Conservation (phyloP, 768 basidiomycete species). For the Rhodotorula kratochvilovae region DNA sequence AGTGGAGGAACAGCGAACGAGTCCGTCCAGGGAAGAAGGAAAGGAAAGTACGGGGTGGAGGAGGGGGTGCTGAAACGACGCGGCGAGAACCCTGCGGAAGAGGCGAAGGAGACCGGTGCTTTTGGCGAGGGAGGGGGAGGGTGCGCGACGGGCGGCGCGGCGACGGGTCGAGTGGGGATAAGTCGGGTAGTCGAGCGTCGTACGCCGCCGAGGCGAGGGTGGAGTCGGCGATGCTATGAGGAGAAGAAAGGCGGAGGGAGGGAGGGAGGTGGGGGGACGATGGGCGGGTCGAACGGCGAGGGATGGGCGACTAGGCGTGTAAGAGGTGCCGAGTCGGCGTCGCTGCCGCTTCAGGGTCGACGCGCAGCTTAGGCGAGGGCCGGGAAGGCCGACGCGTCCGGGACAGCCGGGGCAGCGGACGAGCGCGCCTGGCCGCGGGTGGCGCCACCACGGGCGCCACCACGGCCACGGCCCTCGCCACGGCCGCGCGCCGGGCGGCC, state of each 20-base stretch:
- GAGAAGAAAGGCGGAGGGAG: neutral
- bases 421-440: conserved; percentile 17
- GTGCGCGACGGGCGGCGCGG: too few species aligned
- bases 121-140: neutral
- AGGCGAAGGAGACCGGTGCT: neutral
- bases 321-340: neutral
- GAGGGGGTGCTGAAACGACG: neutral
- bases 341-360: neutral
- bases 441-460: conserved; percentile 33
- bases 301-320: neutral
- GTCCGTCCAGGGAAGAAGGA: neutral
- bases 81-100: neutral
- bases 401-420: conserved; percentile 29
- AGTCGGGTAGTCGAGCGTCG: neutral
- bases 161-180: neutral
- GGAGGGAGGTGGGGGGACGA: neutral
- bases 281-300: neutral
- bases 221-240: neutral
- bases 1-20: neutral
- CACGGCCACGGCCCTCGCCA: conserved; percentile 52
- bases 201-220: neutral
- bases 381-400: conserved; percentile 44
- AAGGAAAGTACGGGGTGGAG: neutral
- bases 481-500: conserved; percentile 59
- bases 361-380: conserved; percentile 41